Percentiles rank a stretch among this genome's conserved stretches.
Conservation (phyloP, 495 filamentous ascomycete species). For the Astrocystis sublimbata region DNA sequence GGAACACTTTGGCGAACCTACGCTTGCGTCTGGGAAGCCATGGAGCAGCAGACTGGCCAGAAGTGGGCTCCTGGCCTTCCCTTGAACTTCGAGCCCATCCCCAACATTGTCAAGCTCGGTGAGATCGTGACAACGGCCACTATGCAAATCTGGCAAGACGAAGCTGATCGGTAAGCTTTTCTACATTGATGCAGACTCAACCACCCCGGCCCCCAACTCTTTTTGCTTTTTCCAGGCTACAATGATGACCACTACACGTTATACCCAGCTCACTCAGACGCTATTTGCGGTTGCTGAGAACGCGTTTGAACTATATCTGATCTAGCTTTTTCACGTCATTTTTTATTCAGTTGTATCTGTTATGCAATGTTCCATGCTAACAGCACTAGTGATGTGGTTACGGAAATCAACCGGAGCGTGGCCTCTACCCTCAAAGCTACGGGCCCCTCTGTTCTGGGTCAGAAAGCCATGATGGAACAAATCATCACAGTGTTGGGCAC, state of each 20-base stretch:
- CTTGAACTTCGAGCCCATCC: constrained; percentile 71
- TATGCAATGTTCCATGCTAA: constrained; percentile 40
- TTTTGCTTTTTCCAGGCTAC: constrained; percentile 21
- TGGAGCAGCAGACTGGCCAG: constrained; percentile 72
- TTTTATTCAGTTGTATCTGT: constrained; percentile 9
- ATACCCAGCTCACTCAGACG: constrained; percentile 99
- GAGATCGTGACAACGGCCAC: constrained; percentile 84
- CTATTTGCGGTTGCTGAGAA: constrained; percentile 87
- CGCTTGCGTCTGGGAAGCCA: constrained; percentile 82
- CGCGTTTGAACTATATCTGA: constrained; percentile 65
- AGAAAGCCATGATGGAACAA: constrained; percentile 57
- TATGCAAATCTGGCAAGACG: constrained; percentile 80
- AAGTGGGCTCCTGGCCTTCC: constrained; percentile 92
- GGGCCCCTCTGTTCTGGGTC: constrained; percentile 81
- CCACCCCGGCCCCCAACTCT: constrained; percentile 14
- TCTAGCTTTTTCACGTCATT: constrained; percentile 20
- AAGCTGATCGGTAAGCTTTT: constrained; percentile 79
- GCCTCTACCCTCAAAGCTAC: constrained; percentile 90
- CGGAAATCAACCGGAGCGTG: constrained; percentile 92
- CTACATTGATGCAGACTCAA: constrained; percentile 14
- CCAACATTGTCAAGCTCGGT: constrained; percentile 81
- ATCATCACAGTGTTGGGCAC: constrained; percentile 64
- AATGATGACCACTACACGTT: constrained; percentile 90
- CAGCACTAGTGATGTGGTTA: constrained; percentile 71
- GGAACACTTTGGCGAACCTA: constrained; percentile 91